A percentile compares a stretch with the other conserved stretches of the same genome.
Conservation (phyloP, 2,329 filamentous ascomycete species). For the Phyllosticta capitalensis region DNA sequence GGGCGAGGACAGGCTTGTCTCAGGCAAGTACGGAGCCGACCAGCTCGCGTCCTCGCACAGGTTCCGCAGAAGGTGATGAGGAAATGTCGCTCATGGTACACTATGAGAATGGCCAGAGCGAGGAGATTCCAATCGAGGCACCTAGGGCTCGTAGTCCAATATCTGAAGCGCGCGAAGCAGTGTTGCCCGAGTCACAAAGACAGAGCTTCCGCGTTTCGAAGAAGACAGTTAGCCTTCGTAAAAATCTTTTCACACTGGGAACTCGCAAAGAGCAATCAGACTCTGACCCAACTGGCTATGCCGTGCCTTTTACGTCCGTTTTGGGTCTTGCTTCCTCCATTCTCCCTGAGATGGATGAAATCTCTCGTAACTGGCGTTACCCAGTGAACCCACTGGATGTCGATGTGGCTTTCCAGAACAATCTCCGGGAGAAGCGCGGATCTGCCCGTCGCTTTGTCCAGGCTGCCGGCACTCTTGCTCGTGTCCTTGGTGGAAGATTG, state of each 20-base stretch:
- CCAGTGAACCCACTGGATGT: constrained; percentile 46
- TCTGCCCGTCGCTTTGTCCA: constrained; percentile 52
- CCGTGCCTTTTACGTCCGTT: constrained; percentile 32
- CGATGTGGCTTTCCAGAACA: constrained; percentile 46
- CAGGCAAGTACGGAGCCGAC: constrained; percentile 33
- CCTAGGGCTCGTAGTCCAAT: constrained; percentile 18
- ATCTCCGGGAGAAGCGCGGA: constrained; percentile 46
- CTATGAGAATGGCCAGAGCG: constrained; percentile 51
- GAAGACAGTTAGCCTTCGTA: constrained; percentile 44
- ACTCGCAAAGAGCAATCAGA: constrained; percentile 14
- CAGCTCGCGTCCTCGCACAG: constrained; percentile 39
- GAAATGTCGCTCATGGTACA: constrained; percentile 46
- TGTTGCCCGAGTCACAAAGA: constrained; percentile 44
- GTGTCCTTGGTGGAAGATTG: constrained; percentile 45
- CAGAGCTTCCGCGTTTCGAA: constrained; percentile 48
- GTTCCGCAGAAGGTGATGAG: constrained; percentile 23
- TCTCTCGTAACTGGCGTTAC: constrained; percentile 49
- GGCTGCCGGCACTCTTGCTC: constrained; percentile 48
- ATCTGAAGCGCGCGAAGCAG: constrained; percentile 33
- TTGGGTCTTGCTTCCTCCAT: constrained; percentile 32
- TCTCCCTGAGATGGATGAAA: constrained; percentile 48
- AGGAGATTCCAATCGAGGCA: constrained; percentile 44
- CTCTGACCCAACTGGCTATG: constrained; percentile 27
- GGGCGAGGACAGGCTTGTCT: constrained; percentile 38
- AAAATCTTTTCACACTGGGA: constrained; percentile 44